Evolutionary conservation across 495 filamentous ascomycete genomes (phyloP).

Genomic region (Penicillium soppii): DNA sequence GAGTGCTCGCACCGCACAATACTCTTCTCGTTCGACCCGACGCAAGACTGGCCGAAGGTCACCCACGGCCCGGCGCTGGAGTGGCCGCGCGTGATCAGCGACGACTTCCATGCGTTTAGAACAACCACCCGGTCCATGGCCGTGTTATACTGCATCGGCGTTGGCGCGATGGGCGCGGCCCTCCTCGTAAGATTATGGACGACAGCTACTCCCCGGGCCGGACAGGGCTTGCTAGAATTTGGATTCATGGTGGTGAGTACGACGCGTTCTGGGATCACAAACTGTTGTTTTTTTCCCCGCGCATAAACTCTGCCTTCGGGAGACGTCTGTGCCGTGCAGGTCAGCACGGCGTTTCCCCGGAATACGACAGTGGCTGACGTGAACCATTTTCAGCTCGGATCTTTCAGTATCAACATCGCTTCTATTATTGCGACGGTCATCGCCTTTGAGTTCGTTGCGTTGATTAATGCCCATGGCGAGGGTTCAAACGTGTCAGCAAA

Average conservation of each 20-base stretch:
- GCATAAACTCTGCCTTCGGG: not conserved
- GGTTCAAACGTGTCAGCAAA: constrained; percentile 52
- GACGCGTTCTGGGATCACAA: not conserved
- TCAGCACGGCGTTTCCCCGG: not conserved
- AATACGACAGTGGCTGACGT: constrained; percentile 2
- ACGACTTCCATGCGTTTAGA: constrained; percentile 54
- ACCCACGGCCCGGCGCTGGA: constrained; percentile 55
- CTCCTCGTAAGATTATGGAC: constrained; percentile 41
- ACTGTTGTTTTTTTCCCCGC: not conserved
- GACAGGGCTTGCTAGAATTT: constrained; percentile 27
- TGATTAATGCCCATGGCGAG: constrained; percentile 58
- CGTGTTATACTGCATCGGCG: constrained; percentile 64
- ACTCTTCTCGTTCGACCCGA: constrained; percentile 59
- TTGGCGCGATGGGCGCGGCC: constrained; percentile 54
- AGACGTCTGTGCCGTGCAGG: constrained; percentile 1
- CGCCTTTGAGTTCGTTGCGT: constrained; percentile 53
- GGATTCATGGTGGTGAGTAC: constrained; percentile 33
- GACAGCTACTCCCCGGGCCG: constrained; percentile 6
- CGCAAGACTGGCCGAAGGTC: constrained; percentile 49
- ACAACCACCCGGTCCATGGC: constrained; percentile 54
- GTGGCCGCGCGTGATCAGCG: constrained; percentile 62
- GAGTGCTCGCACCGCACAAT: constrained; percentile 60
- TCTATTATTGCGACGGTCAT: constrained; percentile 65
- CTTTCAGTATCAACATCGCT: constrained; percentile 53
- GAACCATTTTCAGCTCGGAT: constrained; percentile 35